Base-by-base conservation (phyloP, 2,329 filamentous ascomycete species). In the Dactylonectria macrodidyma region DNA sequence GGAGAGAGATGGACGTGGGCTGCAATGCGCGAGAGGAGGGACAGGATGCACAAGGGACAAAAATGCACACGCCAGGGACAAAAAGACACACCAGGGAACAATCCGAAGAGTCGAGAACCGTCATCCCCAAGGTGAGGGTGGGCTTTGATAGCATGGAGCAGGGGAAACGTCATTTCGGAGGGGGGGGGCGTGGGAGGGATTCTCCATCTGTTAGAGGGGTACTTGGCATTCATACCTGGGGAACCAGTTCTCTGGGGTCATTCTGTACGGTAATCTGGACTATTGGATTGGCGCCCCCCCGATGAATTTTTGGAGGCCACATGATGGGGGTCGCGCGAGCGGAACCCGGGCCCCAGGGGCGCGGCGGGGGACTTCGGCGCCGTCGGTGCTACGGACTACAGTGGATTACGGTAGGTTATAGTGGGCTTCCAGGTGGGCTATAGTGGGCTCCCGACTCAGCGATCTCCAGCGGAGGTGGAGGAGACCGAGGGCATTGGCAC, bases 161-260 rank as follows among this genome's bases (percentile, higher is more conserved):
- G 59, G 64, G 58, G 54, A 66, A 62, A 66, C 64, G 64, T 66
- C 64, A 66, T 66, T 66, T 62, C 30, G 52, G 59, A 48, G 59
- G 64, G n/a, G 24, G 24, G 36, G 36, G 22, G 30, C 48, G 41
- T 62, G 51, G 59, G 57, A 62, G 59, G 46, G 41, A 41, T 54
- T 58, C 64, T 55, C 64, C 59, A 62, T 66, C 54, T 62, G 64
- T 66, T 66, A 66, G 64, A 66, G 59, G 59, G 64, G 65, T 63
- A 63, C 59, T 56, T 47, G 44, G 41, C 47, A 50, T 11, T 38
- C 50, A 55, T 47, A 46, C 65, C 58, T 66, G 58, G 63, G 63
- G 51, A 38, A 54, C 24, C 24, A 34, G 34, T 41, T 59, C 19
- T 22, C 50, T 54, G 50, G 50, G 52, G 54, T 33, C 50, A 46